A percentile compares a stretch with the other conserved stretches of the same genome.
Conservation (phyloP, 495 filamentous ascomycete genomes). For the Glonium stellatum region DNA sequence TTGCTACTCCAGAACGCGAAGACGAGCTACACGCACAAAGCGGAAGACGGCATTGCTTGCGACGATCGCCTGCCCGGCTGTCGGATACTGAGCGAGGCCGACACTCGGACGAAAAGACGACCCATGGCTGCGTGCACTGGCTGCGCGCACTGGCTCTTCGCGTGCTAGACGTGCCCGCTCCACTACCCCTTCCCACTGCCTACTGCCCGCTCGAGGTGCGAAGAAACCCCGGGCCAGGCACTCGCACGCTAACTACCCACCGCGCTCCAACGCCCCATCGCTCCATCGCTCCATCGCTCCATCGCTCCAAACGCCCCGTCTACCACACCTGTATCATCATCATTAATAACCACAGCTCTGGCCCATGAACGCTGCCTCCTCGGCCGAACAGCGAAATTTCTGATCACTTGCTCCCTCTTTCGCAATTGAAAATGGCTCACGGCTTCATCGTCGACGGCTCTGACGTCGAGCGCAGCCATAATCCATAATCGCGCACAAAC, state of each 20-base stretch:
- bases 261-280: not conserved
- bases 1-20: too few species aligned
- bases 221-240: not conserved
- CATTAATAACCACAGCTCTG: not conserved
- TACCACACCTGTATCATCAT: not conserved
- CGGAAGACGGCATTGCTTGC: conserved; percentile 4
- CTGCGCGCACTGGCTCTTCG: too few species aligned
- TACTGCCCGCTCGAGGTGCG: too few species aligned
- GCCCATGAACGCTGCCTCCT: not conserved
- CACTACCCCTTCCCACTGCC: too few species aligned
- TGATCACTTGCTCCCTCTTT: not conserved
- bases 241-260: not conserved
- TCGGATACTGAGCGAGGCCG: not conserved
- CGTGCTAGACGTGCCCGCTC: too few species aligned
- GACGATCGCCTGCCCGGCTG: not conserved
- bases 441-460: not conserved
- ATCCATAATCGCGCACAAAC: not conserved
- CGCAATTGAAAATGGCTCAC: not conserved
- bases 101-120: too few species aligned
- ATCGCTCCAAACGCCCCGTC: too few species aligned
- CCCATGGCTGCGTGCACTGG: not conserved
- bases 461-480: not conserved
- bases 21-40: not conserved
- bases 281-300: too few species aligned
- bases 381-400: not conserved